phyloP scores from a whole-genome alignment of 2,329 filamentous ascomycete species.

The Periconia sp. region DNA sequence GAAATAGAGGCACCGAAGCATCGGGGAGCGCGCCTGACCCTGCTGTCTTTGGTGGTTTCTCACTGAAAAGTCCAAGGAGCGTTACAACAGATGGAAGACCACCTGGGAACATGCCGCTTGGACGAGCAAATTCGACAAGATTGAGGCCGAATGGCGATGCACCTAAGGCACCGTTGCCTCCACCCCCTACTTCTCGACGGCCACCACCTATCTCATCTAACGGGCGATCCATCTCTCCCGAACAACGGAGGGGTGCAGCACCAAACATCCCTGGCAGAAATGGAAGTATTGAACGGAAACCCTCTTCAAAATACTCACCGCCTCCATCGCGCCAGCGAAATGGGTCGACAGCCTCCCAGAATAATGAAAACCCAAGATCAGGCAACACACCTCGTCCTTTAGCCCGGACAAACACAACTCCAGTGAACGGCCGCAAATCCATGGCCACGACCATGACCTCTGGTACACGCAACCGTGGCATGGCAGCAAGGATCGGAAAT shows the following conservation, averaged over 20 bases:
- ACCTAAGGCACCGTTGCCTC: neutral
- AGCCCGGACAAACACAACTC: constrained; percentile 10
- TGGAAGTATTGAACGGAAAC: neutral
- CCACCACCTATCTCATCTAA: neutral
- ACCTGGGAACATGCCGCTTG: too few relatives aligned
- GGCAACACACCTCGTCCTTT: constrained; percentile 13
- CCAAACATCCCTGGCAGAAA: neutral
- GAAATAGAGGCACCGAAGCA: neutral
- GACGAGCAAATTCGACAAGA: too few relatives aligned
- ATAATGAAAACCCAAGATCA: neutral
- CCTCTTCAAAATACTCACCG: neutral
- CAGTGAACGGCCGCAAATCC: constrained; percentile 7
- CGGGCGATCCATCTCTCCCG: neutral
- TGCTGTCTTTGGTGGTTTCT: constrained; percentile 6
- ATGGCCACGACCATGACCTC: constrained; percentile 30
- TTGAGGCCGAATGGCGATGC: too few relatives aligned
- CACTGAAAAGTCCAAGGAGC: too few relatives aligned
- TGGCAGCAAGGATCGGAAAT: constrained; percentile 12
- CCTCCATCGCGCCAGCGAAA: neutral
- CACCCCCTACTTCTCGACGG: too few relatives aligned
- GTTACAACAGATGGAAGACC: too few relatives aligned
- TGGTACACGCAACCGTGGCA: constrained; percentile 19
- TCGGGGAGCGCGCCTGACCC: neutral
- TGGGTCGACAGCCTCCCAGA: neutral
- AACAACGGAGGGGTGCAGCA: neutral